Percentiles rank a stretch among this genome's conserved stretches.
Conservation (phyloP, 306 rosid species). For the Acmispon strigosus region DNA sequence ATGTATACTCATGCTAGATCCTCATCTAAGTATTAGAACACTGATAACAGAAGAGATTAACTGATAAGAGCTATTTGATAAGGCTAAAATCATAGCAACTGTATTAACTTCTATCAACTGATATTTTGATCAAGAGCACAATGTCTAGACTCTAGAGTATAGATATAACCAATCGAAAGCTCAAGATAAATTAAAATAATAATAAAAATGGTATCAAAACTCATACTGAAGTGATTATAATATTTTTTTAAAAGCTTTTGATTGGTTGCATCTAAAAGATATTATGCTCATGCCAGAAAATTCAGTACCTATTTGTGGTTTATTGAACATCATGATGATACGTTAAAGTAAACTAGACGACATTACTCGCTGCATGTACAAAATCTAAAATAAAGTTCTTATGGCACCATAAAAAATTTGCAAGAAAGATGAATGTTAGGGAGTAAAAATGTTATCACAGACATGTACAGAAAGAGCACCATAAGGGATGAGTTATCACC, state of each 20-base stretch:
- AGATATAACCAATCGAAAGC: too few relatives aligned
- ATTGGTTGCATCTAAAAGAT: too few relatives aligned
- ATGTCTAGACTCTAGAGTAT: too few relatives aligned
- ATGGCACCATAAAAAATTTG: neutral
- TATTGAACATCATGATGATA: neutral
- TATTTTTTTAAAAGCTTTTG: too few relatives aligned
- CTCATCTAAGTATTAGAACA: constrained; percentile 22
- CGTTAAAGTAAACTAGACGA: neutral
- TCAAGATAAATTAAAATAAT: too few relatives aligned
- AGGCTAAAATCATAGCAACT: too few relatives aligned
- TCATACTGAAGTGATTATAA: too few relatives aligned
- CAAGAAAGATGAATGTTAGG: neutral
- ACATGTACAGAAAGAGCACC: neutral
- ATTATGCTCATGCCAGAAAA: too few relatives aligned
- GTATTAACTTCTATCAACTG: too few relatives aligned
- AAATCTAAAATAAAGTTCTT: neutral
- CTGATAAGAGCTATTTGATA: too few relatives aligned
- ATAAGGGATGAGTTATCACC: neutral
- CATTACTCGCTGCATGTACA: neutral
- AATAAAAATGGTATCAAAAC: too few relatives aligned
- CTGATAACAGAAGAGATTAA: neutral
- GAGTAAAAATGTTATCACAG: neutral
- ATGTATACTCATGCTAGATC: constrained; percentile 33
- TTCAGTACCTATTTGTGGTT: neutral
- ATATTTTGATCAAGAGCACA: too few relatives aligned